Evolutionary conservation across 192 early-diverging fungal genomes (phyloP), one percentile per base, ranked within the genome.

Genomic region (Mortierella antarctica): DNA sequence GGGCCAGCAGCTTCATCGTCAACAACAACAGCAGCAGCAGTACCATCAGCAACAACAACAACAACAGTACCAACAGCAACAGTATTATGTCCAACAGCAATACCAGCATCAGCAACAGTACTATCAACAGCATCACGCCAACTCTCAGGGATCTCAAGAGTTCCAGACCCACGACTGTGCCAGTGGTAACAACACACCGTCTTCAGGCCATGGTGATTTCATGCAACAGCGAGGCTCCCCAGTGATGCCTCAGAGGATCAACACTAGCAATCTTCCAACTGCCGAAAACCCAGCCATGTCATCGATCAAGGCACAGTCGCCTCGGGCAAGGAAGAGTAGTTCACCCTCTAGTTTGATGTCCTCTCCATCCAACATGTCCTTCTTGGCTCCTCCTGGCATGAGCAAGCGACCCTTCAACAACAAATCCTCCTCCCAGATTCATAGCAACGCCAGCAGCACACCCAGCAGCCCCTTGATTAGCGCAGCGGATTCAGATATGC

Each of bases 301-400:
- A 2, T 21, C 80, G 3, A 41, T 56, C 20, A 23, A 55, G 59
- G 41, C 57, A 2, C 52, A 40, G 4, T 75, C 81, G 1, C 63
- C 64, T 21, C 56, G 45, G 45, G 56, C 71, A 21, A 70, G 70
- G 46, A 71, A 75, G 65, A 78, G 70, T 53, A 70, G 82, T 8
- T 72, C 74, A 0, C 72, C 74, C 5, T 57, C 63, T 13, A 76
- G 69, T 41, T 47, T 70, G 31, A 69, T 74, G 73, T 71, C 83
- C 12, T 66, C 83, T 14, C 69, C 67, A 6, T 83, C 83, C 57
- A 74, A 70, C 61, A 68, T 77, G 64, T 45, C 83, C 12, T 73
- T 70, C 65, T 6, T 74, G 47, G 71, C 55, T 10, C 50, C 75
- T 6, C 46, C 65, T n/a, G 62, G 74, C 14, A 42, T 58, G 18